phyloP scores from a whole-genome alignment of 257 asterid species.

The Dorcoceras hygrometricum region DNA sequence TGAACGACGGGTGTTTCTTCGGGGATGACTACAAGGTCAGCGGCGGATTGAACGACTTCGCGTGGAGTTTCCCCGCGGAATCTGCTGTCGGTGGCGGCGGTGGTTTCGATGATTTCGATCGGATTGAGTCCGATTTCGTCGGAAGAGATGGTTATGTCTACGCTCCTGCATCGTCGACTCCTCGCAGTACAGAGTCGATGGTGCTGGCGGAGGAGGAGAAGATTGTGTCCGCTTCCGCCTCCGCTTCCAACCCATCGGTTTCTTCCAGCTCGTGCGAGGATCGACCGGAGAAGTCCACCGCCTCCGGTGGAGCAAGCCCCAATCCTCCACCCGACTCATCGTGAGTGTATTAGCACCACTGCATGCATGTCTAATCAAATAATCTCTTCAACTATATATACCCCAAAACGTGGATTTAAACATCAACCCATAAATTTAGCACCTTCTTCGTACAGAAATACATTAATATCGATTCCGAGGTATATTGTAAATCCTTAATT shows the following conservation, averaged over 20 bases:
- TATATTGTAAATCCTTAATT: too few species aligned
- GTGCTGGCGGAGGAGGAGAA: conserved; percentile 25
- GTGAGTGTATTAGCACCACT: conserved; percentile 51
- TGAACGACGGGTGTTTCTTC: conserved; percentile 34
- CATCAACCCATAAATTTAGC: too few species aligned
- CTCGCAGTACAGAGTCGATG: conserved; percentile 23
- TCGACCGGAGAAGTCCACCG: conserved; percentile 57
- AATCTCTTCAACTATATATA: background rate
- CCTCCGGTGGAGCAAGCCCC: conserved; percentile 40
- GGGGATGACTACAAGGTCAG: conserved; percentile 28
- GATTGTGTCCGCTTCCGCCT: conserved; percentile 24
- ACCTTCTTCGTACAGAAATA: too few species aligned
- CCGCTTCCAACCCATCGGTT: conserved; percentile 34
- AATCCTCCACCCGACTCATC: conserved; percentile 51
- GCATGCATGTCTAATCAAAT: conserved; percentile 30
- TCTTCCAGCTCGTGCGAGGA: conserved; percentile 85
- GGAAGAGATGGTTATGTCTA: conserved; percentile 19
- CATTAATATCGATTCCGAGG: too few species aligned
- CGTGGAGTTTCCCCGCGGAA: conserved; percentile 59
- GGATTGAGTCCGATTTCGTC: conserved; percentile 38
- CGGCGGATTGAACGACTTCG: conserved; percentile 55
- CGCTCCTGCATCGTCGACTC: conserved; percentile 19
- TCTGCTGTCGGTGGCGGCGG: conserved; percentile 20
- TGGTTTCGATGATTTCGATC: conserved; percentile 31
- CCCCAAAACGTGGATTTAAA: too few species aligned